phyloP scores from a whole-genome alignment of 768 basidiomycete genomes.

The Symmetrospora coprosmae region DNA sequence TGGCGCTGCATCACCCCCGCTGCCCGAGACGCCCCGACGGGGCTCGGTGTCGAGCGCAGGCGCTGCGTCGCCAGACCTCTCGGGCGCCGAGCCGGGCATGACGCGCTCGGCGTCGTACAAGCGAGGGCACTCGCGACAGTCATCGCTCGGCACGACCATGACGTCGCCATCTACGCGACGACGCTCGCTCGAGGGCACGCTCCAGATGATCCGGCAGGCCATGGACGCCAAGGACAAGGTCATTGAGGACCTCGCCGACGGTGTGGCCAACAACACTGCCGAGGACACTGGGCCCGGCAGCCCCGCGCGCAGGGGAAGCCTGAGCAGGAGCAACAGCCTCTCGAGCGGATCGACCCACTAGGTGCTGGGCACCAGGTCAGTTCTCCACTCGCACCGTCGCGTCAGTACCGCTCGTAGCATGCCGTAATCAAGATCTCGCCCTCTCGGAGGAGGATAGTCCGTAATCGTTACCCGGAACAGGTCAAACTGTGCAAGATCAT shows the following conservation, averaged over 20 bases:
- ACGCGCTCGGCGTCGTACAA: neutral
- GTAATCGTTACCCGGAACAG: no score
- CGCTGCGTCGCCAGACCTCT: neutral
- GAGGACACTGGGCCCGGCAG: conserved; percentile 6
- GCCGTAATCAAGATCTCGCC: no score
- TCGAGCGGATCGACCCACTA: no score
- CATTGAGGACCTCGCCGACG: conserved; percentile 25
- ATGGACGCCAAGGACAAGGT: conserved; percentile 44
- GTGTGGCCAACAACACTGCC: conserved; percentile 2
- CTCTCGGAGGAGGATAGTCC: no score
- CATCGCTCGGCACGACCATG: conserved; percentile 23
- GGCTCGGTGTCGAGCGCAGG: neutral
- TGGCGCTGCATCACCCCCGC: no score
- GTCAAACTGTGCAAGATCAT: no score
- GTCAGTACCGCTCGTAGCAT: no score
- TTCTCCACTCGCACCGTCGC: no score
- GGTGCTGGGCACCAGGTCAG: no score
- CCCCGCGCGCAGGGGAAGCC: conserved; percentile 13
- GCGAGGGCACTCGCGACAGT: conserved; percentile 24
- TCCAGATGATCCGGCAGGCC: conserved; percentile 84
- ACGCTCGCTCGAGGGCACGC: conserved; percentile 85
- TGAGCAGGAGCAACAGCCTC: no score
- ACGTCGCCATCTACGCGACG: conserved; percentile 85
- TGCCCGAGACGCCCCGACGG: neutral
- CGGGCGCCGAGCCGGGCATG: neutral